phyloP scores from a whole-genome alignment of 495 filamentous ascomycete species.

The Aspergillus indologenus region DNA sequence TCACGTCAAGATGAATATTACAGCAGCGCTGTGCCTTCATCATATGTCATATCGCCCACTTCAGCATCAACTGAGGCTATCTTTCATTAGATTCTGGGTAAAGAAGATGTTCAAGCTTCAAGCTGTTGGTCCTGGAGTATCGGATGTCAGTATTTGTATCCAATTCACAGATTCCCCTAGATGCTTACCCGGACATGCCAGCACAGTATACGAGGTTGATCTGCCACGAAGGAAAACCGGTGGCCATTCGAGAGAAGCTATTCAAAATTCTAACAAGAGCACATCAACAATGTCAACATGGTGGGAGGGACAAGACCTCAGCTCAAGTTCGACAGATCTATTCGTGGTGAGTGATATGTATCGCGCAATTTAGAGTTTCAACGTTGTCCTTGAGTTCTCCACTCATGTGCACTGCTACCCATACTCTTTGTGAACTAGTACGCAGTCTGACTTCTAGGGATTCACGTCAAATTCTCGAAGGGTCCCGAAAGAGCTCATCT shows the following conservation, averaged over 20 bases:
- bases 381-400: background rate
- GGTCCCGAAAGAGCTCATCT: conserved; percentile 58
- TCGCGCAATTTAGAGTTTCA: background rate
- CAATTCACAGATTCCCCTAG: background rate
- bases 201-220: conserved; percentile 45
- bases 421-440: background rate
- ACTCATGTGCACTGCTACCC: background rate
- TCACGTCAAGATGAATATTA: background rate
- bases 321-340: conserved; percentile 55
- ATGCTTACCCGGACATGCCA: conserved; percentile 1
- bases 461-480: conserved; percentile 22
- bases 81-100: conserved; percentile 49
- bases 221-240: conserved; percentile 58
- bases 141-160: conserved; percentile 31
- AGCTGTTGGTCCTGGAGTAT: conserved; percentile 32
- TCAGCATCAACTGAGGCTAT: conserved; percentile 14
- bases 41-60: background rate
- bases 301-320: conserved; percentile 60
- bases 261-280: conserved; percentile 56
- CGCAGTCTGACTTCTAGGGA: background rate
- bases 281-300: conserved; percentile 57
- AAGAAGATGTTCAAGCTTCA: conserved; percentile 60
- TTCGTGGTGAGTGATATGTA: conserved; percentile 46
- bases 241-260: conserved; percentile 57
- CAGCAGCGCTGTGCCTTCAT: background rate